Conservation (phyloP, 306 rosid species). For the Lotus japonicus region DNA sequence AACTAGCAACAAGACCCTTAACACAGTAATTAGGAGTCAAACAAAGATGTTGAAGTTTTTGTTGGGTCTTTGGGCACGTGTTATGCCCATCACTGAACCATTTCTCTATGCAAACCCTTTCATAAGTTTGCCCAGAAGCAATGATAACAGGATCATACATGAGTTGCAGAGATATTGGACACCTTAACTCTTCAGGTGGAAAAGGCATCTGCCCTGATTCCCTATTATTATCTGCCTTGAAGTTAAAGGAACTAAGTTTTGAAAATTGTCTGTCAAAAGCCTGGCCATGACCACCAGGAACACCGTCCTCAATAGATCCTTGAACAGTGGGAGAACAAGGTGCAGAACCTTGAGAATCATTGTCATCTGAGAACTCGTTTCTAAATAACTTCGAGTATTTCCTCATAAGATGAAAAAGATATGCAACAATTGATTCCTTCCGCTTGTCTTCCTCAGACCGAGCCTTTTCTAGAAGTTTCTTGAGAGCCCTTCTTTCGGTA, state of each 20-base stretch:
- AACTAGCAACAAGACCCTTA: slow-evolving; percentile 83
- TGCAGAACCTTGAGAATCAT: slow-evolving; percentile 89
- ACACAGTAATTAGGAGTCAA: slow-evolving; percentile 96
- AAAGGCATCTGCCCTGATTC: slow-evolving; percentile 59
- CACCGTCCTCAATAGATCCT: slow-evolving; percentile 55
- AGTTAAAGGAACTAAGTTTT: slow-evolving; percentile 63
- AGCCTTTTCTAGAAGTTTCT: slow-evolving; percentile 85
- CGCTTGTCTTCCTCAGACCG: slow-evolving; percentile 92
- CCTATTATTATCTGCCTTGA: slow-evolving; percentile 45
- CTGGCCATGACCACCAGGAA: slow-evolving; percentile 44
- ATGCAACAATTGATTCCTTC: slow-evolving; percentile 92
- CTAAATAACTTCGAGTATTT: slow-evolving; percentile 93
- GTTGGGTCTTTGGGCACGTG: slow-evolving; percentile 88
- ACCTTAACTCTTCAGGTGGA: slow-evolving; percentile 95
- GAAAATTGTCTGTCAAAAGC: slow-evolving; percentile 79
- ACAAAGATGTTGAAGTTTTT: slow-evolving; percentile 68
- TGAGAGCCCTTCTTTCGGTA: slow-evolving; percentile 91
- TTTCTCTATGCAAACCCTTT: slow-evolving; percentile 87
- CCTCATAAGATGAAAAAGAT: slow-evolving; percentile 90
- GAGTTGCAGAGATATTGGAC: slow-evolving; percentile 94
- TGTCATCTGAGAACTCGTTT: slow-evolving; percentile 82
- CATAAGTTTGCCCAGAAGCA: slow-evolving; percentile 96
- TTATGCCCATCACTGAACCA: slow-evolving; percentile 87
- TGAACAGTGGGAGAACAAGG: slow-evolving; percentile 95
- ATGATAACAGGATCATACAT: slow-evolving; percentile 94